A percentile compares a stretch with the other conserved stretches of the same genome.
phyloP scores from a whole-genome alignment of 208 protist species.

The Acanthamoeba sp. region DNA sequence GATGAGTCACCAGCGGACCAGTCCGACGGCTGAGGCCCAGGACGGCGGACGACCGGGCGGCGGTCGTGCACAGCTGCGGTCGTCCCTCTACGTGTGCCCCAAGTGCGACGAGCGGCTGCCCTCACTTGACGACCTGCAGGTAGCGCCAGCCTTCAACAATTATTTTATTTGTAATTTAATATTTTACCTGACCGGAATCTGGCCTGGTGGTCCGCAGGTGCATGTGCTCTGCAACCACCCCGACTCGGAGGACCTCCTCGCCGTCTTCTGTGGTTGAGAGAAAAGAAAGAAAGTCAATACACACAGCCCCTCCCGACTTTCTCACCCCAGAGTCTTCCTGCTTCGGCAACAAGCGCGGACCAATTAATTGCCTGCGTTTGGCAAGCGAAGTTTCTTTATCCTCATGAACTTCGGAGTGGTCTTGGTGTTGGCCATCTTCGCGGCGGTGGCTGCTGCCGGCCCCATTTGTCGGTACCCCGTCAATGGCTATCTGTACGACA shows the following conservation, averaged over 20 bases:
- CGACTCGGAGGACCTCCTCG: not conserved
- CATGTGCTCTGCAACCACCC: not conserved
- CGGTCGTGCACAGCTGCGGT: not conserved
- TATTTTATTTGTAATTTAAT: not conserved
- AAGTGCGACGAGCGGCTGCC: not conserved
- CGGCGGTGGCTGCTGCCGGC: too few relatives aligned
- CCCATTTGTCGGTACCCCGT: too few relatives aligned
- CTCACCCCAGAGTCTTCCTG: too few relatives aligned
- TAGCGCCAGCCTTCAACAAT: too few relatives aligned
- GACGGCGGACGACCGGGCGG: not conserved
- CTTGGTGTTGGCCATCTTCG: too few relatives aligned
- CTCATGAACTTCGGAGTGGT: too few relatives aligned
- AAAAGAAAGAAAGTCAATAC: too few relatives aligned
- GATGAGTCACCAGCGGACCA: not conserved
- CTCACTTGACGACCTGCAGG: not conserved
- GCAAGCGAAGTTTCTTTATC: too few relatives aligned
- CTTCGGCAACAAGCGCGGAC: too few relatives aligned
- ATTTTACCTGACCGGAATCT: not conserved
- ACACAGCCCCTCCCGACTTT: too few relatives aligned
- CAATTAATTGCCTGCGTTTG: too few relatives aligned
- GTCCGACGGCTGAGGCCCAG: not conserved
- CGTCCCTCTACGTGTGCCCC: constrained; percentile 16
- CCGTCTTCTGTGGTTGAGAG: not conserved
- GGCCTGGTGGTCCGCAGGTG: not conserved
- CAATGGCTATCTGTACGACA: too few relatives aligned